A percentile compares a stretch with the other conserved stretches of the same genome.
Evolutionary conservation across 345 rosid genomes (phyloP).

Genomic region (Clarkia xantiana): DNA sequence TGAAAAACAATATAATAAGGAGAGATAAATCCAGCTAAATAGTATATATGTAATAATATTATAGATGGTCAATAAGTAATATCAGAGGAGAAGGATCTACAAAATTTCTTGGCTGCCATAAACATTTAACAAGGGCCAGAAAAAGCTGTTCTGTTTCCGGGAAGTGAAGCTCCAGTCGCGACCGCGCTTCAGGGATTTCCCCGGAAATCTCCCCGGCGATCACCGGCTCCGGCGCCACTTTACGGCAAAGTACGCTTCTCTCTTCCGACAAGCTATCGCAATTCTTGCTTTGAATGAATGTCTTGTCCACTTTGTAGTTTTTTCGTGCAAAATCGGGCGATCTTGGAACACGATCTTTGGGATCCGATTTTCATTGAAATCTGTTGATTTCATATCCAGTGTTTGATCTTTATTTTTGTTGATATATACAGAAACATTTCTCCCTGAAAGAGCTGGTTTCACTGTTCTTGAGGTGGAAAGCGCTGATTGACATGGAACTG

Average conservation of each 20-base stretch:
- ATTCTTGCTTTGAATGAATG: not conserved
- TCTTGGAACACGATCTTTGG: not conserved
- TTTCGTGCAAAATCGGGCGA: not conserved
- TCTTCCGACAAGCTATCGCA: not conserved
- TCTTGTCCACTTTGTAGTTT: not conserved
- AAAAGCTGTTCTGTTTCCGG: not conserved
- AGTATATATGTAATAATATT: too few relatives aligned
- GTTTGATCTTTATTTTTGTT: not conserved
- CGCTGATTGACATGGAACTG: constrained; percentile 1
- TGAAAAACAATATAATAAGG: too few relatives aligned
- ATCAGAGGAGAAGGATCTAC: too few relatives aligned
- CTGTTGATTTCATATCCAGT: constrained; percentile 1
- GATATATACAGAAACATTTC: not conserved
- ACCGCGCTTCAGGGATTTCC: not conserved
- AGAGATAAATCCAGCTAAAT: too few relatives aligned
- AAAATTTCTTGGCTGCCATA: too few relatives aligned
- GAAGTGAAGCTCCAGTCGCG: constrained; percentile 1
- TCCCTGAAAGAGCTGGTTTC: not conserved
- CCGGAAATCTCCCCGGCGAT: constrained; percentile 5
- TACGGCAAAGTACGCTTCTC: not conserved
- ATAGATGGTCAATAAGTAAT: too few relatives aligned
- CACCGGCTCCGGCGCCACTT: not conserved
- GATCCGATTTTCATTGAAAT: constrained; percentile 8
- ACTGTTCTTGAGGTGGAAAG: not conserved
- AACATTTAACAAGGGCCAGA: not conserved